phyloP scores from a whole-genome alignment of 306 rosid genomes.

The Dalbergia cultrata region DNA sequence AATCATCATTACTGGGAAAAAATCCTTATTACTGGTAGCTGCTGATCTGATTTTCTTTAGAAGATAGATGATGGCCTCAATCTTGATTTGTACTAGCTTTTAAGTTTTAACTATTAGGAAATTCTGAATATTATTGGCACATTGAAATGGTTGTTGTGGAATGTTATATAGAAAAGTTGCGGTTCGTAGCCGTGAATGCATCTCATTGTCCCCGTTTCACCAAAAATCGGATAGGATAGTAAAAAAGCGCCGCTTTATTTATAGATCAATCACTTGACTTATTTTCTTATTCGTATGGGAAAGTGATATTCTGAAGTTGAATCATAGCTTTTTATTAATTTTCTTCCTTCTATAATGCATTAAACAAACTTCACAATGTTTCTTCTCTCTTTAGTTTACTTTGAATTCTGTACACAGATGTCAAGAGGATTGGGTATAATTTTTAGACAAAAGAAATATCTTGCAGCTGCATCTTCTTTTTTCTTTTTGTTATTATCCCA shows the following conservation, averaged over 20 bases:
- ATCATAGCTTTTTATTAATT: background rate
- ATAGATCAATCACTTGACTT: constrained; percentile 8
- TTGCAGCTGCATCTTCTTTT: background rate
- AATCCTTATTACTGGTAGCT: constrained; percentile 33
- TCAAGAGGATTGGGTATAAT: background rate
- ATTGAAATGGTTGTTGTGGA: constrained; percentile 18
- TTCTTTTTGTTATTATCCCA: background rate
- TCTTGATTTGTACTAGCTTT: constrained; percentile 30
- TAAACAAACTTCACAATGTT: background rate
- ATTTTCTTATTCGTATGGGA: background rate
- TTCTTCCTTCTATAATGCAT: background rate
- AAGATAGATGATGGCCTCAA: constrained; percentile 32
- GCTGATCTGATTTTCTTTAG: constrained; percentile 42
- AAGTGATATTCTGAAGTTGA: background rate
- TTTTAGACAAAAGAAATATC: background rate
- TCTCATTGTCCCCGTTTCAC: constrained; percentile 5
- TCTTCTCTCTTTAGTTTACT: background rate
- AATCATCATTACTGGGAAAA: constrained; percentile 15
- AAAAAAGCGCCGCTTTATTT: constrained; percentile 8
- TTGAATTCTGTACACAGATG: constrained; percentile 25
- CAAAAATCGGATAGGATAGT: background rate
- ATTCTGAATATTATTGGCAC: constrained; percentile 13
- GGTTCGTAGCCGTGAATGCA: constrained; percentile 11
- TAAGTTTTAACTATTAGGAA: constrained; percentile 19
- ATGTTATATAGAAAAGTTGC: constrained; percentile 2